Base-by-base conservation (phyloP, 306 rosid species). In the Malus orientalis region DNA sequence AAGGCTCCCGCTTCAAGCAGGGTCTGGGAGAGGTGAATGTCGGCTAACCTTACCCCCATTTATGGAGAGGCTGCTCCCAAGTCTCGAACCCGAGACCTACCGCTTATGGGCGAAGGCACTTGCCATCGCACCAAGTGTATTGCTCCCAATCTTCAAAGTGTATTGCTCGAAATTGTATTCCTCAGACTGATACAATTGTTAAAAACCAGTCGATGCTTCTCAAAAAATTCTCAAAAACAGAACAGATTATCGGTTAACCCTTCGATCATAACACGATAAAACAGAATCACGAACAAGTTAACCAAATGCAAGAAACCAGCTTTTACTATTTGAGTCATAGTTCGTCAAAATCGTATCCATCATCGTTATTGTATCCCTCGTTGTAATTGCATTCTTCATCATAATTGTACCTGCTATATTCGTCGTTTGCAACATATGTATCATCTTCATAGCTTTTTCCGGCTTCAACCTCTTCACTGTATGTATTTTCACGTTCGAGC, bases 401-500 rank as follows among this genome's bases (percentile, higher is more conserved):
- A 23, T 45, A 38, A 32, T 33, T 33, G 49, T 44, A 42, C 29
- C 36, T 60, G 30, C 47, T 62, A 45, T 45, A 74, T 18, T 29
- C 49, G 2, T 45, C 45, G 44, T 29, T 60, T 10, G 57, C 42
- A 44, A 42, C 20, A 27, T 65, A 51, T 23, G 45, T 18, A 65
- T 65, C 76, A 18, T 53, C 71, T 4, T 63, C 78, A 12, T 71
- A 23, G 61, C 54, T 69, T 64, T 65, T n/a, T 25, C 23, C 19
- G 23, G 58, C 72, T 64, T 40, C 72, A 72, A 12, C 73, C 22
- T 72, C 82, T 27, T 72, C 69, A 72, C 67, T 23, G 25, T 13
- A 44, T 2, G 2, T 22, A 27, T 40, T 40, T 65, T 51, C 82
- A 54, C 40, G 40, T 0, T 64, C 77, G 49, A n/a, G 33, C 49